phyloP scores from a whole-genome alignment of 306 rosid species.

The Ormosia semicastrata region DNA sequence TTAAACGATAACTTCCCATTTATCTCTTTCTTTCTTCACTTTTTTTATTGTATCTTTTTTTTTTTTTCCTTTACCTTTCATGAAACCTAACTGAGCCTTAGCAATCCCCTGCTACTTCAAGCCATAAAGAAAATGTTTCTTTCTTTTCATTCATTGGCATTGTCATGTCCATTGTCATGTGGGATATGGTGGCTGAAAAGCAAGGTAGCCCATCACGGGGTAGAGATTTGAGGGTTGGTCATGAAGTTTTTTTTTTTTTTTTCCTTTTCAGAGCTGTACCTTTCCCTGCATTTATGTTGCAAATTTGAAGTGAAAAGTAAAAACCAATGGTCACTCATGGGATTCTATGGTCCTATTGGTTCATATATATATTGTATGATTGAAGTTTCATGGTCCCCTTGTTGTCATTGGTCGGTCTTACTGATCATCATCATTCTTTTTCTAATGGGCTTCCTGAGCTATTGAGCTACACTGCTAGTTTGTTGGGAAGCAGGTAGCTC shows the following conservation, averaged over 20 bases:
- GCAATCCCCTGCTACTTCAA: background rate
- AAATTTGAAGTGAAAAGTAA: slow-evolving; percentile 4
- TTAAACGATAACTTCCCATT: too few relatives aligned
- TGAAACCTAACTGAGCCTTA: too few relatives aligned
- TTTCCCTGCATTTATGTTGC: slow-evolving; percentile 15
- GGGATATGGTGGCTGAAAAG: slow-evolving; percentile 42
- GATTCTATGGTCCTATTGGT: slow-evolving; percentile 21
- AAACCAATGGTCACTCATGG: slow-evolving; percentile 10
- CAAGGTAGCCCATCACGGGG: slow-evolving; percentile 24
- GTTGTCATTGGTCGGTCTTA: slow-evolving; percentile 15
- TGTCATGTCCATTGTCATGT: slow-evolving; percentile 36
- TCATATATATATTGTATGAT: slow-evolving; percentile 26
- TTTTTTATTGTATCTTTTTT: too few relatives aligned
- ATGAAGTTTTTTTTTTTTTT: background rate
- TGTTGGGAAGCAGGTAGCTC: slow-evolving; percentile 10
- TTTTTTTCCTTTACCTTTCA: too few relatives aligned
- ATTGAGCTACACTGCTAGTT: background rate
- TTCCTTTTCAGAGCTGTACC: slow-evolving; percentile 19
- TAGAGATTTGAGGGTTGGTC: slow-evolving; percentile 30
- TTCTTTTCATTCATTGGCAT: background rate
- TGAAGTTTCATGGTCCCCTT: slow-evolving; percentile 34
- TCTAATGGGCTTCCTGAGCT: background rate
- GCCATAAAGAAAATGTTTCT: slow-evolving; percentile 25
- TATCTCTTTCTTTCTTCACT: too few relatives aligned
- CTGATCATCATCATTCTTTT: slow-evolving; percentile 2